Evolutionary conservation across 352 stramenopile genomes (phyloP).

Genomic region (Globisporangium paroecandrum): DNA sequence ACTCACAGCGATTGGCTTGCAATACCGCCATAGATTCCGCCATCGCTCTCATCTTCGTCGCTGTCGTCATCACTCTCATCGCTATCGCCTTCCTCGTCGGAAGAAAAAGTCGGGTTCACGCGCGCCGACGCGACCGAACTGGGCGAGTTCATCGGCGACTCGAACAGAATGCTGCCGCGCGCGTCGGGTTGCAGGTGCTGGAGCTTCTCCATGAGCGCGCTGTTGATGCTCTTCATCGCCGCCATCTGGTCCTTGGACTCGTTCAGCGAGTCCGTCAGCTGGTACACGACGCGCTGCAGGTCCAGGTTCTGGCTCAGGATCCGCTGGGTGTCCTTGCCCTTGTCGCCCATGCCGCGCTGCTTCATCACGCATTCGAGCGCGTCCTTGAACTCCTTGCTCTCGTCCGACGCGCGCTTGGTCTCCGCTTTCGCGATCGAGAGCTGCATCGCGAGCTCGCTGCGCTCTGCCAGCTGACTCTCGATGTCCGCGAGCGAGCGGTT

Average conservation of each 20-base stretch:
- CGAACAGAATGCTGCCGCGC: conserved; percentile 44
- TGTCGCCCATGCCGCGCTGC: conserved; percentile 53
- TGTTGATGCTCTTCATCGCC: conserved; percentile 77
- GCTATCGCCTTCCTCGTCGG: conserved; percentile 53
- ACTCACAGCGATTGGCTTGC: background rate
- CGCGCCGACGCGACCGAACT: conserved; percentile 32
- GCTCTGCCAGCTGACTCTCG: conserved; percentile 50
- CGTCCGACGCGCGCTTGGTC: conserved; percentile 44
- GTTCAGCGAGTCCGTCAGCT: conserved; percentile 68
- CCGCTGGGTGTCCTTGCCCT: conserved; percentile 62
- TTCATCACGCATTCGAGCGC: conserved; percentile 42
- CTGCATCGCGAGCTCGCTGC: conserved; percentile 48
- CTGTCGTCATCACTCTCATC: conserved; percentile 33
- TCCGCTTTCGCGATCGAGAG: conserved; percentile 54
- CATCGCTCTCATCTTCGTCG: background rate
- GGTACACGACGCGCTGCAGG: conserved; percentile 66
- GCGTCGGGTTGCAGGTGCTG: conserved; percentile 50
- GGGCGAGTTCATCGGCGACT: conserved; percentile 34
- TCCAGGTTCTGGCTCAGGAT: conserved; percentile 62
- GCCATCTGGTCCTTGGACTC: conserved; percentile 66
- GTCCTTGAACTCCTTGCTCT: conserved; percentile 61
- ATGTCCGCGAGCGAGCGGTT: conserved; percentile 56
- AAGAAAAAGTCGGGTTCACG: conserved; percentile 41
- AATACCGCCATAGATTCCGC: background rate
- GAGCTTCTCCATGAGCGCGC: conserved; percentile 60